Evolutionary conservation across 1,284 basidiomycete genomes (phyloP), one percentile per base, ranked within the genome.

Genomic region (Puccinia brachypodii): DNA sequence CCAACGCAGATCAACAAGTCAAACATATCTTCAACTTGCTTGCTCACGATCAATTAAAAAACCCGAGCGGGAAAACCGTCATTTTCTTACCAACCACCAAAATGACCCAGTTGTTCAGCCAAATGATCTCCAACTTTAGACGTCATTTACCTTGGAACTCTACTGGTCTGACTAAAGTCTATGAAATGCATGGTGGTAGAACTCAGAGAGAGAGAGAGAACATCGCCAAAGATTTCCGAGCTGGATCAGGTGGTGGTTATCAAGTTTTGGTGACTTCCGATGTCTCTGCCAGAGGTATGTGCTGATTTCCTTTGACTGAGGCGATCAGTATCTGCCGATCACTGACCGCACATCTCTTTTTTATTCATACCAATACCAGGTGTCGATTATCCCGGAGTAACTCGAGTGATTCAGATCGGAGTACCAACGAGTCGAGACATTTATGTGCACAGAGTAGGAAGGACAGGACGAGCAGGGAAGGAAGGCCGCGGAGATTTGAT

Each of bases 361-460:
- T 3, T 44, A 44, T 40, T 53, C 38, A 19, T 13, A 47, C 40
- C 40, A 31, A 31, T 42, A n/a, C 28, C 36, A 81, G 78, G 88
- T 60, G 88, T 88, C 73, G 87, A 88, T 84, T 88, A 88, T 91
- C 22, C 89, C 89, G 91, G 91, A 33, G 94, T 97, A 31, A 96
- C 95, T 0, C 91, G 96, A 38, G 94, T 98, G 79, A 94, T 99
- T 84, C 96, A 98, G 87, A 88, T 99, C 79, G 94, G 96, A 82
- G 88, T 93, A 4, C 95, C 96, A 0, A 86, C 88, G 8, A 89
- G 87, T 6, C 86, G 90, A 13, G 92, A 95, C 68, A 91, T 93
- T 84, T 99, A 99, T 87, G 89, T 96, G 74, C 95, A 98, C 85
- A 92, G 96, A 83, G 91, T 98, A 69, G 95, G 95, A 1, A 90